Base-by-base conservation (phyloP, 2,329 filamentous ascomycete genomes). In the Fulvia fulva region DNA sequence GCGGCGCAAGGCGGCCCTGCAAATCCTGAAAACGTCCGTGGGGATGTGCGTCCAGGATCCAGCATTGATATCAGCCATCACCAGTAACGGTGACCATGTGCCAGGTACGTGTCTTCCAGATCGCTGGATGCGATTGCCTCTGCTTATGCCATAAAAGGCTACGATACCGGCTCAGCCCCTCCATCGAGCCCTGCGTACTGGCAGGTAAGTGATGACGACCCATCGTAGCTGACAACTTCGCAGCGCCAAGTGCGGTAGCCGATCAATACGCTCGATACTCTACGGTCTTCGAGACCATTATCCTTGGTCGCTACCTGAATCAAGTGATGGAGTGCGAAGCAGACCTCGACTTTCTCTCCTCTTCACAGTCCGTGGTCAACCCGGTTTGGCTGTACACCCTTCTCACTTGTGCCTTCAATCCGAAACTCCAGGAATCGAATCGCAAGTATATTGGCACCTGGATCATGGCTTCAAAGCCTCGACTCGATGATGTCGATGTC, bases 271-370 rank as follows among this genome's bases (percentile, higher is more conserved):
- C 74, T 6, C 73, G 73, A 30, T 80, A 74, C 55, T 75, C 74
- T 44, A 74, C 72, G 4, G 67, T 80, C 1, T 80, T 78, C 58
- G 78, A 80, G 57, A 80, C 74, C 0, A 75, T 81, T 16, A 73
- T 80, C 7, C 71, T 81, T 21, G 76, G 78, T 41, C 73, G 78
- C 23, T 81, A 81, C 59, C 63, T 76, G 44, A 80, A 80, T 57
- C 78, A 81, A 58, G 74, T 80, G 2, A 65, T 77, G 34, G 78
- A 76, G 22, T 78, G 76, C 52, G 68, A 80, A 28, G 65, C 70
- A 19, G 77, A 80, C 53, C 65, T 81, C 12, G 71, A 75, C 19
- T 67, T 65, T 7, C 61, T 80, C 1, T 68, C 75, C 32, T 72
- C 72, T 0, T 51, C 69, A 6, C 53, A 64, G 2, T 76, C 74